Evolutionary conservation across 2,329 filamentous ascomycete genomes (phyloP), one percentile per base, ranked within the genome.

Genomic region (Trichoderma gracile): DNA sequence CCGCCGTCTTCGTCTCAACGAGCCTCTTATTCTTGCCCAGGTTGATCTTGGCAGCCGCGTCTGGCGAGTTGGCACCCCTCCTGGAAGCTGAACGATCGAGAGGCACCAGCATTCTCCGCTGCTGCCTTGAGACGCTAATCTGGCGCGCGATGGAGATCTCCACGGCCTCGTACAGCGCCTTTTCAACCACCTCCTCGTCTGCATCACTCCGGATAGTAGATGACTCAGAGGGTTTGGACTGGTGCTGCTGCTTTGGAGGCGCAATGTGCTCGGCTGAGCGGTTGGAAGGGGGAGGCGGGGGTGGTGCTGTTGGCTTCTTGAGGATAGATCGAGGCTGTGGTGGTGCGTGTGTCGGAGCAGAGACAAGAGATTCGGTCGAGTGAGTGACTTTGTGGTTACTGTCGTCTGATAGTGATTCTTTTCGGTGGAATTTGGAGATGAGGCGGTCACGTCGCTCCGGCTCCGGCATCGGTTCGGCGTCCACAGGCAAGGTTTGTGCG

Each of bases 121-220:
- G 88, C 73, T 86, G 81, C 14, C 83, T 78, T 14, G 86, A 88
- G 27, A 90, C 78, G 68, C 84, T 88, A 68, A 90, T 89, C 72
- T 90, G 87, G 1, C 88, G 80, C 0, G 87, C 87, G 68, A 90
- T 89, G 1, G 86, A 89, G 52, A 88, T 80, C 73, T 89, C 84
- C 4, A 88, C 86, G 1, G 86, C 84, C 49, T 81, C 81, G 40
- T 65, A 50, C 15, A 84, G 74, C 7, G 77, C 79, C 23, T 71
- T 68, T 19, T 68, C 63, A 14, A 60, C 69, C 2, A 69, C 68
- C 8, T 70, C 66, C 21, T 71, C 57, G 21, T 47, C 60, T 30
- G 52, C 10, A 0, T 56, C 27, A 25, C 15, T 62, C 15, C 58
- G 58, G 9, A 30, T 30, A 2, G 46, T 42, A 3, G 58, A 62